A percentile compares a stretch with the other conserved stretches of the same genome.
phyloP scores from a whole-genome alignment of 192 early-diverging fungal species.

The Coemansia sp. region DNA sequence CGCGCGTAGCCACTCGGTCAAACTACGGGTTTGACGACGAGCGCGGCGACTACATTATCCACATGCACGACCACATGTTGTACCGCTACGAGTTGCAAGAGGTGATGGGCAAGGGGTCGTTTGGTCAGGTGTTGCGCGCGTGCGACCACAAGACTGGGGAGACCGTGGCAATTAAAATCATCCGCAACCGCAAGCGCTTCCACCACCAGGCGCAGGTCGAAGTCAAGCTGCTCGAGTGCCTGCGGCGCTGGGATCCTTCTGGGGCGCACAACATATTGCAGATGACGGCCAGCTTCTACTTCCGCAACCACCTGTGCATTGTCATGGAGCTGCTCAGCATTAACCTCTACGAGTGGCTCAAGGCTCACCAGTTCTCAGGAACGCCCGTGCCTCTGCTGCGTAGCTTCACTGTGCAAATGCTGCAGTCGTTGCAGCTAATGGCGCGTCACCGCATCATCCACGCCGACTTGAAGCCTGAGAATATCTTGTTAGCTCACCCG shows the following conservation, averaged over 20 bases:
- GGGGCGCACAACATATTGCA: slow-evolving; percentile 81
- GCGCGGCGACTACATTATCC: slow-evolving; percentile 90
- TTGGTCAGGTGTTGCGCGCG: slow-evolving; percentile 94
- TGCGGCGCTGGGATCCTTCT: slow-evolving; percentile 85
- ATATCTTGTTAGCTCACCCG: slow-evolving; percentile 81
- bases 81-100: slow-evolving; percentile 95
- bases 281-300: slow-evolving; percentile 91
- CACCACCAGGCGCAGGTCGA: slow-evolving; percentile 94
- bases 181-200: slow-evolving; percentile 95
- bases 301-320: slow-evolving; percentile 95
- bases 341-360: slow-evolving; percentile 97
- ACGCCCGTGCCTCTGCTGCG: slow-evolving; percentile 55
- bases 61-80: slow-evolving; percentile 85
- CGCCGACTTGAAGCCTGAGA: slow-evolving; percentile 98
- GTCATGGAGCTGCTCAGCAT: slow-evolving; percentile 92
- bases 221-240: slow-evolving; percentile 87
- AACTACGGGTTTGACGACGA: slow-evolving; percentile 82
- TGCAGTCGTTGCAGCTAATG: slow-evolving; percentile 81
- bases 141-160: slow-evolving; percentile 91
- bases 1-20: slow-evolving; percentile 29
- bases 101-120: slow-evolving; percentile 91
- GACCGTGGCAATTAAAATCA: slow-evolving; percentile 91
- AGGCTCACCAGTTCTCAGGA: slow-evolving; percentile 89
- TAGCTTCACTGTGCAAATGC: slow-evolving; percentile 77
- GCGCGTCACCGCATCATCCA: slow-evolving; percentile 82